A percentile compares a stretch with the other conserved stretches of the same genome.
Conservation (phyloP, 1,284 basidiomycete species). For the Pisolithus thermaeus region DNA sequence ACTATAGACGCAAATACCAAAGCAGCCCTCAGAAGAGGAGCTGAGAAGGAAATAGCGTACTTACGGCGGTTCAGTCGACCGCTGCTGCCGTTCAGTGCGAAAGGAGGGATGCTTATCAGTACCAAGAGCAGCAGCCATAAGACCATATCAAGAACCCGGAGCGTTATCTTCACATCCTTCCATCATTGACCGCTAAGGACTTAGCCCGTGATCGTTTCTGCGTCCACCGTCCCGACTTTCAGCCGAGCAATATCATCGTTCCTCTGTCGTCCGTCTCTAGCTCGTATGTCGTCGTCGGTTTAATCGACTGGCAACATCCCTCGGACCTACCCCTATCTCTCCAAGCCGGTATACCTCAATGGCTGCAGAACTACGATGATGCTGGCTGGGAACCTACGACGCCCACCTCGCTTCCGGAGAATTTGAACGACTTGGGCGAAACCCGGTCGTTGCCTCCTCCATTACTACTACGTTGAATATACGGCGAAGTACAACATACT, state of each 20-base stretch:
- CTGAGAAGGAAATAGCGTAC: slow-evolving; percentile 46
- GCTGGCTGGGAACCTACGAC: slow-evolving; percentile 30
- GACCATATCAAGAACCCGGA: slow-evolving; percentile 33
- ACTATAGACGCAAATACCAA: slow-evolving; percentile 42
- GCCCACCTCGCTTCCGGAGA: slow-evolving; percentile 36
- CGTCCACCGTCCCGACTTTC: slow-evolving; percentile 41
- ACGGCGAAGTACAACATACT: slow-evolving; percentile 37
- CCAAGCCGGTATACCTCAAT: slow-evolving; percentile 37
- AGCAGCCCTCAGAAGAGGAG: slow-evolving; percentile 38
- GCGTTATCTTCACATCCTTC: slow-evolving; percentile 32
- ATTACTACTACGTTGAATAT: slow-evolving; percentile 39
- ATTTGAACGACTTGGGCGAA: slow-evolving; percentile 31
- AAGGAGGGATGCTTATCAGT: slow-evolving; percentile 40
- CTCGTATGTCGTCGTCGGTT: slow-evolving; percentile 26
- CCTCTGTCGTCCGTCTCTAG: slow-evolving; percentile 30
- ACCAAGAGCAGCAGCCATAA: slow-evolving; percentile 43
- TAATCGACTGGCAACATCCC: slow-evolving; percentile 42
- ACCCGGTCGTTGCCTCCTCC: slow-evolving; percentile 36
- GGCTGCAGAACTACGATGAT: slow-evolving; percentile 42
- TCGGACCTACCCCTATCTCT: slow-evolving; percentile 45
- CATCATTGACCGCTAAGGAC: slow-evolving; percentile 34
- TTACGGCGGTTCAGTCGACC: slow-evolving; percentile 44
- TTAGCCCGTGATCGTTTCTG: slow-evolving; percentile 36
- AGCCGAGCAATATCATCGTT: slow-evolving; percentile 34
- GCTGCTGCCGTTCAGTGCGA: slow-evolving; percentile 39